Evolutionary conservation across 208 protist genomes (phyloP).

Genomic region (Ichthyophonus hoferi): DNA sequence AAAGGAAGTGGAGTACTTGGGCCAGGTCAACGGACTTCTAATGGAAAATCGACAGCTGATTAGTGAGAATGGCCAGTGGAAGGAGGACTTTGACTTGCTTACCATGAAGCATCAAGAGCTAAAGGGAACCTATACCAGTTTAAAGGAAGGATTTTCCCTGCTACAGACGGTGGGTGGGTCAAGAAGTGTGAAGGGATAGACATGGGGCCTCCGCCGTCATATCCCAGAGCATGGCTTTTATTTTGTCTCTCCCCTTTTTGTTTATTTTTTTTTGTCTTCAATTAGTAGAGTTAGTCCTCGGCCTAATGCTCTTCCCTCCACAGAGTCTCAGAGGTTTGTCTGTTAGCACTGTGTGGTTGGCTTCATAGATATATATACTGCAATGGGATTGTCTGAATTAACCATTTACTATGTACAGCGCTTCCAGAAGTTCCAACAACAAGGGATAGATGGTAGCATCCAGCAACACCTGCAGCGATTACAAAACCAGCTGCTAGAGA

Average conservation of each 20-base stretch:
- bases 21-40: not conserved
- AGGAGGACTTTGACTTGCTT: not conserved
- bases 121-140: not conserved
- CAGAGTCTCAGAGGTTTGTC: no score
- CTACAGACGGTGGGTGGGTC: not conserved
- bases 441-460: not conserved
- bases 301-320: no score
- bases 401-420: not conserved
- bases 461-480: not conserved
- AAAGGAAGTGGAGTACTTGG: not conserved
- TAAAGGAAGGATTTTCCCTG: not conserved
- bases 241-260: no score
- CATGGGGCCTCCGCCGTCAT: no score
- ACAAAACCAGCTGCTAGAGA: not conserved
- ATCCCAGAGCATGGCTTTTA: no score
- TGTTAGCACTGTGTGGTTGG: no score
- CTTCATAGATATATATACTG: no score
- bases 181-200: not conserved
- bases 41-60: not conserved
- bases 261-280: no score
- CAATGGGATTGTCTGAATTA: no score
- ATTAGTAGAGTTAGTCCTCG: no score
- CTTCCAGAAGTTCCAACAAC: not conserved
- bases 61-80: not conserved
- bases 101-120: not conserved